Percentiles rank a stretch among this genome's conserved stretches.
These are phyloP conservation scores for Meripilus lineatus DNA, from an alignment of 1,284 basidiomycete species.

Conservation along the genomic window DNA sequence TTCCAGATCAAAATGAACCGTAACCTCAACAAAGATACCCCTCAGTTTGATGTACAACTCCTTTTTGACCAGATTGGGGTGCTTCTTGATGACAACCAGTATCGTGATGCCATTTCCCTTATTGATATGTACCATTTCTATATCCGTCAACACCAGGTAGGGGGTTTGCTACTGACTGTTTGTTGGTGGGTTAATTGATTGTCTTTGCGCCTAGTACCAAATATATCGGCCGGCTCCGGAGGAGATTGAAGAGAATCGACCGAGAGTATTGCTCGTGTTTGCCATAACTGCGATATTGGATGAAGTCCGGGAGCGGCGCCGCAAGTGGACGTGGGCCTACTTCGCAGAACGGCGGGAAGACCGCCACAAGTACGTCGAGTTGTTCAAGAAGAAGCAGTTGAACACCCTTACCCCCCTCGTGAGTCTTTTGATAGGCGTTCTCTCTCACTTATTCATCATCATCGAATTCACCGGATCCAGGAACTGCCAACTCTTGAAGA, in stretches of 20 bases:
- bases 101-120: conserved; percentile 90
- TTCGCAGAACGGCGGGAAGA: conserved; percentile 89
- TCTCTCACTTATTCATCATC: conserved; percentile 1
- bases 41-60: conserved; percentile 87
- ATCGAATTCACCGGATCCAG: conserved; percentile 39
- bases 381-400: conserved; percentile 80
- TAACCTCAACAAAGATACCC: conserved; percentile 65
- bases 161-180: conserved; percentile 9
- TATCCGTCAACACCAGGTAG: conserved; percentile 82
- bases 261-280: conserved; percentile 76
- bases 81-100: conserved; percentile 91
- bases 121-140: conserved; percentile 98
- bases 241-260: conserved; percentile 60
- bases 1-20: conserved; percentile 80
- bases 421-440: conserved; percentile 14
- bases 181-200: conserved; percentile 2
- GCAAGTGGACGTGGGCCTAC: conserved; percentile 92
- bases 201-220: conserved; percentile 58
- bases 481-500: conserved; percentile 58
- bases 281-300: conserved; percentile 81
- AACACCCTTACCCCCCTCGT: conserved; percentile 51
- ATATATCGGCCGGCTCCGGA: conserved; percentile 68
- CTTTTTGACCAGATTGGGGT: conserved; percentile 95
- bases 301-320: conserved; percentile 82
- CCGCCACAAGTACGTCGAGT: conserved; percentile 75